Conservation (phyloP, 2,329 filamentous ascomycete genomes). For the Catunica adiposa region DNA sequence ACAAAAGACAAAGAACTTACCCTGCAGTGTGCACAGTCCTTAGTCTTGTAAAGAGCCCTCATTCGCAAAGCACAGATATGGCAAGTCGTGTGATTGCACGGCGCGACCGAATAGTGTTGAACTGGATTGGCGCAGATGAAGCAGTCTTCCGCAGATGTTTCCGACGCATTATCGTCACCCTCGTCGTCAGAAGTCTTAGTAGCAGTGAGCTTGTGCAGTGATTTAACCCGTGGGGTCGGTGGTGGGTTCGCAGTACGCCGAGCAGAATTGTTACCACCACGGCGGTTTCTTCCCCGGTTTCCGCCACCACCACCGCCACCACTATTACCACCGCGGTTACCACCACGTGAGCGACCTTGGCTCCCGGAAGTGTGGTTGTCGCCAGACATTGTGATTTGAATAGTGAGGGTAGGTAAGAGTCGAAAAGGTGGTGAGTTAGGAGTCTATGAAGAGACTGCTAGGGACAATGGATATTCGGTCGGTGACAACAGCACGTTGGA, state of each 20-base stretch:
- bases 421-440: background rate
- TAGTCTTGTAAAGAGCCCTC: conserved; percentile 88
- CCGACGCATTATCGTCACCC: conserved; percentile 5
- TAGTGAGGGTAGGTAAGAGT: too few relatives aligned
- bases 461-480: background rate
- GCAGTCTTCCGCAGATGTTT: conserved; percentile 53
- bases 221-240: background rate
- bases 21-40: conserved; percentile 89
- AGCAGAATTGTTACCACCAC: background rate
- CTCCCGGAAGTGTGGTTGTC: conserved; percentile 1
- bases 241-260: background rate
- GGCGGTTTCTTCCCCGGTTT: background rate
- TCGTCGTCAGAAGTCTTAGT: background rate
- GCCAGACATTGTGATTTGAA: conserved; percentile 3
- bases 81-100: conserved; percentile 92
- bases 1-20: conserved; percentile 32
- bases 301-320: background rate
- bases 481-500: background rate
- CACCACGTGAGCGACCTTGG: background rate
- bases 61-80: conserved; percentile 88
- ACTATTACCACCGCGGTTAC: background rate
- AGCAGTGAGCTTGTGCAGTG: conserved; percentile 1
- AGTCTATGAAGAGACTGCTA: background rate
- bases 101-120: conserved; percentile 71
- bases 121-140: conserved; percentile 94